Evolutionary conservation across 2,329 filamentous ascomycete species (phyloP), one percentile per base, ranked within the genome.

Genomic region (Didymella arachidicola): DNA sequence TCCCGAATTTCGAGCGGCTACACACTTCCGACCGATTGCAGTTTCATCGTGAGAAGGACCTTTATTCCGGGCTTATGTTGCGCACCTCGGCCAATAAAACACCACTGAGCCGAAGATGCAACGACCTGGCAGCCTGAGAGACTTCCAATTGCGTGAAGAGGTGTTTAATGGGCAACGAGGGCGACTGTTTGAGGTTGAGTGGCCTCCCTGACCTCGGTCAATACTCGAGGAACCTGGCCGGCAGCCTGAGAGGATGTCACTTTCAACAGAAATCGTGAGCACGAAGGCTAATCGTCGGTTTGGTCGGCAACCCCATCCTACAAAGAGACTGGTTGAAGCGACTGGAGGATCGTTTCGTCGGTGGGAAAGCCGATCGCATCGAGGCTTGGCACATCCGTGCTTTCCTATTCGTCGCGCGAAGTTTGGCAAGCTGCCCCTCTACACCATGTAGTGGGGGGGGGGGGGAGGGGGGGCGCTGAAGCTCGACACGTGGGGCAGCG

Each of bases 391-490:
- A 43, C 7, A 16, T 16, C 4, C 12, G 12, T 18, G 25, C 7
- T 5, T 26, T n/a, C 27, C 45, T 18, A 58, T 58, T 58, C 44
- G 56, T 58, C 44, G 56, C 49, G 46, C 38, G 27, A 45, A 19
- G 5, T 42, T 49, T 53, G 41, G n/a, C 46, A 53, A 41, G 50
- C 46, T 51, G 41, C 56, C 56, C 50, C 51, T 54, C 56, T 3
- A 45, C 19, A 7, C 56, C 16, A 7, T n/a, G 45, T 39, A 18
- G 38, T 54, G 50, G 50, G 56, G 56, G 56, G 50, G 51, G n/a
- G 50, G 50, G 56, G 56, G 56, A 54, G 51, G n/a, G n/a, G n/a
- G n/a, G n/a, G n/a, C n/a, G 56, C 56, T 59, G 50, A 59, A 54
- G 56, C 50, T 50, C 18, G n/a, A 36, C 22, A 22, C 32, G 56